Base-by-base conservation (phyloP, 148 eudicot species). In the Tetragonia tetragonoides region DNA sequence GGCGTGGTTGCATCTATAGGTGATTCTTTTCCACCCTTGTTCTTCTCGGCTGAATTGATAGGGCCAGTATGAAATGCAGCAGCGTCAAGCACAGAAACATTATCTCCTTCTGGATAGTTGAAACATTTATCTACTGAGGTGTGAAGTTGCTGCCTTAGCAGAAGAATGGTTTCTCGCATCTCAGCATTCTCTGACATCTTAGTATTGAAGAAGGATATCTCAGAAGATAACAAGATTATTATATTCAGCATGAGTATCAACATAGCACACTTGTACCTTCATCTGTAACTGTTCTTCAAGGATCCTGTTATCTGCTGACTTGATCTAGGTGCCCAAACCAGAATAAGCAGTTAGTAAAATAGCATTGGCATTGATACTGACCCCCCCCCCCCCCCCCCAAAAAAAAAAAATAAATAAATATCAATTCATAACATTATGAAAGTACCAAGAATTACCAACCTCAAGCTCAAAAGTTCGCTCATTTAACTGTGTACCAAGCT, bases 261-360 rank as follows among this genome's bases (percentile, higher is more conserved):
- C 15, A 59, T 6, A 79, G 44, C 46, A 51, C 42, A 66, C 5
- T 69, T 57, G 41, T 80, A 90, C 94, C 95, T 91, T 91, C 54
- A 46, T 60, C 61, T 86, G 86, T 71, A 91, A 86, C 42, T 91
- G 89, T 75, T 91, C 95, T 78, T 89, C 87, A 75, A 91, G 91
- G 68, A 89, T 86, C 79, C 86, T 86, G 77, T 85, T 86, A 71
- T 91, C 92, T 54, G 88, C 91, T 75, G 91, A 72, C 78, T 83
- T 87, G 68, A 91, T 83, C 95, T 91, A 73, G 67, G 71, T 75
- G 39, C 46, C 39, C 41, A 71, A 28, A 28, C 39, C 37, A 71
- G 59, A 71, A 63, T 0, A 63, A 61, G 66, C 44, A 11, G 40
- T 62, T 3, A 77, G 69, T 44, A 28, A 17, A 59, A 3, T 57